Conservation (phyloP, 2,329 filamentous ascomycete species). For the Bimuria novae-zelandiae region DNA sequence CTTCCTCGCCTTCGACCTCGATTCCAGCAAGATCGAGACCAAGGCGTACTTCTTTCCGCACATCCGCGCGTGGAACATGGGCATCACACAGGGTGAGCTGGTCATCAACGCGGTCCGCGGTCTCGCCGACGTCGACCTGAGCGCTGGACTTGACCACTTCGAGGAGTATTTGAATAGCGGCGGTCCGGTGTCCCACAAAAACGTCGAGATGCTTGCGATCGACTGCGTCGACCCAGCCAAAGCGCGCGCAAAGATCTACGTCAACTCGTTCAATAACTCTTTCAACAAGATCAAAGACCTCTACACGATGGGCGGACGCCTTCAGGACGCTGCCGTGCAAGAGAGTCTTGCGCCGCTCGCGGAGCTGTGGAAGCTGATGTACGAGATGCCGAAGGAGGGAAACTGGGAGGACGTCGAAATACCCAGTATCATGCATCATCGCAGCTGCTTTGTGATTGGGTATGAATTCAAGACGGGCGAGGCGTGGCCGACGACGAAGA, state of each 20-base stretch:
- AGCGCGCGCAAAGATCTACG: background rate
- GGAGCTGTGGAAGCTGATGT: background rate
- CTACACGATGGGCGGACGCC: background rate
- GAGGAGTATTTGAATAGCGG: background rate
- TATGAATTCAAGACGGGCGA: background rate
- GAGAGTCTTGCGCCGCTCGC: background rate
- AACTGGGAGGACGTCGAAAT: background rate
- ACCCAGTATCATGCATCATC: background rate
- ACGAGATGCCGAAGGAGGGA: background rate
- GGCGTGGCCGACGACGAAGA: background rate
- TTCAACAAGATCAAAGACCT: background rate
- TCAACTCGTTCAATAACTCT: background rate
- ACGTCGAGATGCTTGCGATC: background rate
- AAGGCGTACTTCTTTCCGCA: background rate
- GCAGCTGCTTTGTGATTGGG: background rate
- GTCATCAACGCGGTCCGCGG: background rate
- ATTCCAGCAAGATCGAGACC: background rate
- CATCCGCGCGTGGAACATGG: background rate
- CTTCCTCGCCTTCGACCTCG: background rate
- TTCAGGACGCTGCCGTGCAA: background rate
- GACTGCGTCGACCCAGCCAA: background rate
- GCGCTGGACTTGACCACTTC: background rate
- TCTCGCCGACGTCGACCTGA: background rate
- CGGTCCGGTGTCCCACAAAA: background rate
- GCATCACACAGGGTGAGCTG: background rate